Percentiles rank a stretch among this genome's conserved stretches.
Evolutionary conservation across 306 rosid genomes (phyloP).

Genomic region (Fragaria iinumae): DNA sequence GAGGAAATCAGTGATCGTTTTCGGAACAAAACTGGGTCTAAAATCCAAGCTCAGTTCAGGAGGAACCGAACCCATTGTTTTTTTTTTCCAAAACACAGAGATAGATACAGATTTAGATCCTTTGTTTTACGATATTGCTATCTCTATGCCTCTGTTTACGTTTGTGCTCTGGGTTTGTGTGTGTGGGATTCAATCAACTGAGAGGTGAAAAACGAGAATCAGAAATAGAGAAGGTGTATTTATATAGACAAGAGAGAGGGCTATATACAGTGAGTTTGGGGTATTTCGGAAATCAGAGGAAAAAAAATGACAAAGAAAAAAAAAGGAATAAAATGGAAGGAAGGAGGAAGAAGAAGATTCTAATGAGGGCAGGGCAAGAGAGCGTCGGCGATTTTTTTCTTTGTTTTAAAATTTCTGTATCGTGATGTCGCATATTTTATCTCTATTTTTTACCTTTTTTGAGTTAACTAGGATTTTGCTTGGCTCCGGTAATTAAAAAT

Average conservation of each 20-base stretch:
- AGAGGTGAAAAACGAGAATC: constrained; percentile 3
- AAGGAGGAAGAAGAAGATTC: constrained; percentile 18
- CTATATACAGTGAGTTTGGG: constrained; percentile 16
- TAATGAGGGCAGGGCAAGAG: background rate
- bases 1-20: constrained; percentile 66
- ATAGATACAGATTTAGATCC: background rate
- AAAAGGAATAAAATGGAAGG: background rate
- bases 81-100: constrained; percentile 1
- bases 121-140: background rate
- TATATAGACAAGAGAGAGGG: background rate
- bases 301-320: too few species aligned
- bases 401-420: constrained; percentile 26
- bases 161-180: background rate
- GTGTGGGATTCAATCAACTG: background rate
- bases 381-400: constrained; percentile 32
- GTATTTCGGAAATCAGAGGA: background rate
- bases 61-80: constrained; percentile 65
- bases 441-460: constrained; percentile 18
- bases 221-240: constrained; percentile 12
- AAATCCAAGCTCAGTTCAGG: constrained; percentile 82
- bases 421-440: constrained; percentile 76
- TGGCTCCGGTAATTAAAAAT: background rate
- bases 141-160: background rate
- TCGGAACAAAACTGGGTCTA: constrained; percentile 62
- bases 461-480: background rate